Evolutionary conservation across 805 yeast genomes (phyloP).

Genomic region (Metschnikowia cubensis): DNA sequence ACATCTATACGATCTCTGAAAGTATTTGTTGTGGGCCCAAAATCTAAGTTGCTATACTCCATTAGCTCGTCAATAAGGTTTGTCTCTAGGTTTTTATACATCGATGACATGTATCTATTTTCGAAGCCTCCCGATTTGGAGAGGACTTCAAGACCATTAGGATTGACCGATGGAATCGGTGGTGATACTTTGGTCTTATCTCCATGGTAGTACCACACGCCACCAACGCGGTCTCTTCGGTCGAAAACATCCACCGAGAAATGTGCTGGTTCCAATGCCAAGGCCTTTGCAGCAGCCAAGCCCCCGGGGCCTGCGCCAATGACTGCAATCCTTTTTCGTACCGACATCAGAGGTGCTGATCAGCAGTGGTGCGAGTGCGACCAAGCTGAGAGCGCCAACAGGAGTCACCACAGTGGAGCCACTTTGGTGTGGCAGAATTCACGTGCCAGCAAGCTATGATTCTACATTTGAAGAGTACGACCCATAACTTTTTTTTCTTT

Average conservation of each 20-base stretch:
- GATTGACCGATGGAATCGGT: constrained; percentile 21
- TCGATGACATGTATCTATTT: constrained; percentile 18
- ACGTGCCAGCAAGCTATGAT: neutral
- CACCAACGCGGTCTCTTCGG: constrained; percentile 59
- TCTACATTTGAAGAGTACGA: neutral
- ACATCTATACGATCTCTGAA: constrained; percentile 66
- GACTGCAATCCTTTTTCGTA: constrained; percentile 45
- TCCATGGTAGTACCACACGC: constrained; percentile 65
- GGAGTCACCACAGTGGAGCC: neutral
- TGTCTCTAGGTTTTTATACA: constrained; percentile 24
- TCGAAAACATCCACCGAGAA: constrained; percentile 56
- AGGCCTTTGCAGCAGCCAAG: constrained; percentile 59
- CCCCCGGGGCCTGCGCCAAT: constrained; percentile 82
- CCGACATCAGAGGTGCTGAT: neutral
- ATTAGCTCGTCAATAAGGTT: constrained; percentile 40
- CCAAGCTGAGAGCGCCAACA: neutral
- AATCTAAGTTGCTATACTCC: constrained; percentile 57
- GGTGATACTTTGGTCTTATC: constrained; percentile 18
- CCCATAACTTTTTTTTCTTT: neutral
- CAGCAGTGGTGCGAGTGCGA: neutral
- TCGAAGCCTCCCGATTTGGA: constrained; percentile 8
- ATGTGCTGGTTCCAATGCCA: constrained; percentile 48
- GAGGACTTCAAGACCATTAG: constrained; percentile 15
- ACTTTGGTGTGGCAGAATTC: neutral
- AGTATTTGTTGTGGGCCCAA: constrained; percentile 41